Evolutionary conservation across 2,329 filamentous ascomycete species (phyloP).

Genomic region (Sphaceloma murrayae): DNA sequence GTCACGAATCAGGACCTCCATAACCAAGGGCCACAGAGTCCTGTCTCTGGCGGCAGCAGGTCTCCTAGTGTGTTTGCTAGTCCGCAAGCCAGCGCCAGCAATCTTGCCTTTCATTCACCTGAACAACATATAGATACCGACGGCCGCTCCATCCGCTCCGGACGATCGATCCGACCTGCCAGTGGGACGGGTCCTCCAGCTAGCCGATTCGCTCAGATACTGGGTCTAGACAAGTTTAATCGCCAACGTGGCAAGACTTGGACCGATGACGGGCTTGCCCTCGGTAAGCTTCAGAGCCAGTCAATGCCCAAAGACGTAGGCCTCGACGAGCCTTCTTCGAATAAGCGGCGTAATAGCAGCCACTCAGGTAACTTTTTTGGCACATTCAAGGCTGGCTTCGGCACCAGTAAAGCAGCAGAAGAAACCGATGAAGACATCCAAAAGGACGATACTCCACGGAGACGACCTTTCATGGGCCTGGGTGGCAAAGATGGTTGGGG

Average conservation of each 20-base stretch:
- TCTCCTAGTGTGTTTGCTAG: slow-evolving; percentile 40
- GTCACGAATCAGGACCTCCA: slow-evolving; percentile 17
- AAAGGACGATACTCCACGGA: slow-evolving; percentile 32
- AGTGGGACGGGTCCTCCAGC: slow-evolving; percentile 33
- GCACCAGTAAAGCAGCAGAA: slow-evolving; percentile 1
- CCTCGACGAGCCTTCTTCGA: not conserved
- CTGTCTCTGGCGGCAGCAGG: slow-evolving; percentile 34
- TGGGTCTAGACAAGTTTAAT: slow-evolving; percentile 47
- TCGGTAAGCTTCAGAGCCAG: slow-evolving; percentile 65
- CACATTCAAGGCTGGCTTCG: slow-evolving; percentile 29
- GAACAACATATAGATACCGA: slow-evolving; percentile 37
- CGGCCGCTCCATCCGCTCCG: slow-evolving; percentile 39
- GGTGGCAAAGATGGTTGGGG: slow-evolving; percentile 42
- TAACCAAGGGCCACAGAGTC: slow-evolving; percentile 33
- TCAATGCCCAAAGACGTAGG: slow-evolving; percentile 52
- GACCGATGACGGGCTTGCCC: slow-evolving; percentile 51
- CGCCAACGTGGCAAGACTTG: slow-evolving; percentile 52
- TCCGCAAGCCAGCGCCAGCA: slow-evolving; percentile 38
- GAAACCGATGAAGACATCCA: slow-evolving; percentile 18
- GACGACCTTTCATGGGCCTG: slow-evolving; percentile 43
- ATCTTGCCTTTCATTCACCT: slow-evolving; percentile 40
- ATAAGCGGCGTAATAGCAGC: slow-evolving; percentile 43
- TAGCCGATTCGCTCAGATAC: slow-evolving; percentile 49
- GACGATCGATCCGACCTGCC: slow-evolving; percentile 41
- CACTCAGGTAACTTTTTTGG: slow-evolving; percentile 39